Base-by-base conservation (phyloP, 177 flowering plant species). In the Vitis hybrid region DNA sequence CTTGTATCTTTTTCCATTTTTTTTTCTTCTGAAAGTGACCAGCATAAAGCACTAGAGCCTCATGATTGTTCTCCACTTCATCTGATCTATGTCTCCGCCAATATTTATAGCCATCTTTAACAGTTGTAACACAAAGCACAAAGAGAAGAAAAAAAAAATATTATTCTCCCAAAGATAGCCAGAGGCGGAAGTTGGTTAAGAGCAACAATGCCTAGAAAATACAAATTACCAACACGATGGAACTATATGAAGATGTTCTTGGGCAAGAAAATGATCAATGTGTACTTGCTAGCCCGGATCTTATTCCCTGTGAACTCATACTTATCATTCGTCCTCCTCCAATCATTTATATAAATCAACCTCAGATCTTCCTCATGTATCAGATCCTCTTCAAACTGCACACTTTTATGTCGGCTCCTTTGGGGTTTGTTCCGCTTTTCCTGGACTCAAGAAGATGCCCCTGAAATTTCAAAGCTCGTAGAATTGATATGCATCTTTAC, bases 171-270 rank as follows among this genome's bases (percentile, higher is more conserved):
- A 80, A 93, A 93, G 45, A 93, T 97, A 3, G 98, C 98, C 73
- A 93, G 95, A 19, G 97, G 97, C 4, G 98, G 98, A 70, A 93
- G 95, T 85, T 93, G 98, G 67, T 93, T 93, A 71, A 93, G 88
- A 69, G 85, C 95, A 75, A 95, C 98, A 75, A 93, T 93, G 22
- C 88, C 97, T 18, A 93, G 80, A 68, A 93, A 93, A 79, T 93
- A 93, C 62, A 93, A 73, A 74, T 93, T 91, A 63, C 95, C 98
- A 68, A 93, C 90, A 54, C 98, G 81, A 69, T 91, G 98, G 68
- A 91, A 93, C 81, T 93, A 95, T 73, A 91, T 91, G 75, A 93
- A 93, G 62, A 93, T 80, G 80, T 93, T 93, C 78, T 91, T 91
- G 5, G 98, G 95, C 82, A 93, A 80, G 82, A 93, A 93, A 22